Evolutionary conservation across 2,329 filamentous ascomycete genomes (phyloP).

Genomic region (Alternaria triticimaculans): DNA sequence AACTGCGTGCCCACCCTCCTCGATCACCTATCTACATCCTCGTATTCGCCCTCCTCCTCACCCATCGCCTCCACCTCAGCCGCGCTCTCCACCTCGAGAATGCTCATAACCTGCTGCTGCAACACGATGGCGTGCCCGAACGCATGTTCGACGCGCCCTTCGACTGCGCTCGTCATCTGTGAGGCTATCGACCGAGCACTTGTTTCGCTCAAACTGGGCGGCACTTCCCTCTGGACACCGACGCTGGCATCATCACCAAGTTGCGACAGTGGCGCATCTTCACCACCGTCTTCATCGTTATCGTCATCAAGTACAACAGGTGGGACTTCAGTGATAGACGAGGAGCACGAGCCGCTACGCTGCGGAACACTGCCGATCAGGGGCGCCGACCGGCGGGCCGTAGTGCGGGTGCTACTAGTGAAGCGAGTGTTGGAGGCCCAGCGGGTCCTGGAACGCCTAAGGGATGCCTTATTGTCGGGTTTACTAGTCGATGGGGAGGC

Average conservation of each 20-base stretch:
- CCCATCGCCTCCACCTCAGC: not conserved
- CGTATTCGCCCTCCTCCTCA: not conserved
- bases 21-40: slow-evolving; percentile 2
- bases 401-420: slow-evolving; percentile 5
- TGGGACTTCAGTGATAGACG: not conserved
- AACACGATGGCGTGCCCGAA: slow-evolving; percentile 3
- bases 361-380: slow-evolving; percentile 7
- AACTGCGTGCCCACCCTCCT: slow-evolving; percentile 1
- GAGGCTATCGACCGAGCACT: slow-evolving; percentile 8
- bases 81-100: slow-evolving; percentile 2
- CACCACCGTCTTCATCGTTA: not conserved
- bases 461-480: not conserved
- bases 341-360: slow-evolving; percentile 8
- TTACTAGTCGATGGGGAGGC: not conserved
- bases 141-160: slow-evolving; percentile 4
- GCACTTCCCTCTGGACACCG: slow-evolving; percentile 2
- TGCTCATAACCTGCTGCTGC: slow-evolving; percentile 1
- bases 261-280: slow-evolving; percentile 1
- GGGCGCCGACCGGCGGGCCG: slow-evolving; percentile 6
- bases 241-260: not conserved
- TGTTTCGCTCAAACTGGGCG: slow-evolving; percentile 1
- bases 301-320: not conserved
- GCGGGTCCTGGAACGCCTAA: slow-evolving; percentile 5
- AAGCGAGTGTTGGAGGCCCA: slow-evolving; percentile 9
- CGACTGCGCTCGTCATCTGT: slow-evolving; percentile 6